phyloP scores from a whole-genome alignment of 805 yeast genomes.

The Candida multigemmis region DNA sequence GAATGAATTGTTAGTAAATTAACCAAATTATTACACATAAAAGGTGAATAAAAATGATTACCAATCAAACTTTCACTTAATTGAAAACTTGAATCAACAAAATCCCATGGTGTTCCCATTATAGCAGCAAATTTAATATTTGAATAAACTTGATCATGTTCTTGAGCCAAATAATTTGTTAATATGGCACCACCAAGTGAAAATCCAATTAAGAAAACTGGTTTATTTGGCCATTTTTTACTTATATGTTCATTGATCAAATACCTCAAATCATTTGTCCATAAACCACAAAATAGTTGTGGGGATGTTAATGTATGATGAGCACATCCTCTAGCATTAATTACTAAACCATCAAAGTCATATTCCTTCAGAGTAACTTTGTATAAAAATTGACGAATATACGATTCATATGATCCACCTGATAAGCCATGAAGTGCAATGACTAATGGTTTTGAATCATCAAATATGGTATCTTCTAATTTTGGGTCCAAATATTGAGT shows the following conservation, averaged over 20 bases:
- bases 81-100: constrained; percentile 43
- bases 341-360: constrained; percentile 46
- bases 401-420: constrained; percentile 75
- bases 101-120: constrained; percentile 69
- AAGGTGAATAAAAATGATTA: constrained; percentile 29
- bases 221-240: constrained; percentile 48
- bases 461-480: constrained; percentile 27
- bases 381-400: constrained; percentile 47
- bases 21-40: constrained; percentile 31
- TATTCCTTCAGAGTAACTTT: constrained; percentile 29
- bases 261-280: constrained; percentile 62
- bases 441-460: constrained; percentile 45
- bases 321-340: constrained; percentile 72
- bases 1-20: constrained; percentile 21
- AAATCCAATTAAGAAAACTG: constrained; percentile 58
- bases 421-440: constrained; percentile 65
- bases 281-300: constrained; percentile 54
- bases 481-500: constrained; percentile 49
- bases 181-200: constrained; percentile 66
- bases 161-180: constrained; percentile 65
- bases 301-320: constrained; percentile 66
- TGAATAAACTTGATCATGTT: constrained; percentile 35
- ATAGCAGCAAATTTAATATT: constrained; percentile 50
- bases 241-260: constrained; percentile 43
- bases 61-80: constrained; percentile 33